phyloP scores from a whole-genome alignment of 805 yeast species.

The Starmerella potacharoeniae region DNA sequence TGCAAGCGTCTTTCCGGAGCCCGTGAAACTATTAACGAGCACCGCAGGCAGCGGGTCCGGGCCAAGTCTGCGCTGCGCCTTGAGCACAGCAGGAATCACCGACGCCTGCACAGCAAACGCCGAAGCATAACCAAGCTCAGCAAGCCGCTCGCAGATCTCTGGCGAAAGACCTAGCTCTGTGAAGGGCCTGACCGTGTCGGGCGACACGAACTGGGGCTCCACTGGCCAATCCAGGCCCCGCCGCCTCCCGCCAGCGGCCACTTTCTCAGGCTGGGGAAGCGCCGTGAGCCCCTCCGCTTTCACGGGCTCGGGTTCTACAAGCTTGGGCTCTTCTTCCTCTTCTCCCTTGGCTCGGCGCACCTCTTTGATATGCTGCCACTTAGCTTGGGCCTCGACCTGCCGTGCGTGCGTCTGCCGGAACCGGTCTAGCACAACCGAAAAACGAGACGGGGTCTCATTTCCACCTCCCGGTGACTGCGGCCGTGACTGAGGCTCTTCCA shows the following conservation, averaged over 20 bases:
- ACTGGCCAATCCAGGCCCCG: constrained; percentile 53
- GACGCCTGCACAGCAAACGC: constrained; percentile 74
- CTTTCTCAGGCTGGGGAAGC: constrained; percentile 66
- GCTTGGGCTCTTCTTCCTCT: constrained; percentile 6
- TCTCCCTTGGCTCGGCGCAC: background rate
- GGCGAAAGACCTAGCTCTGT: constrained; percentile 36
- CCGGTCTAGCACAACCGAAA: constrained; percentile 15
- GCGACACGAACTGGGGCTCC: constrained; percentile 46
- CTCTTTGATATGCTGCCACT: constrained; percentile 2
- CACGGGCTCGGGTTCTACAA: constrained; percentile 13
- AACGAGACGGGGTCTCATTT: background rate
- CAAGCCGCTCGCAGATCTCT: constrained; percentile 38
- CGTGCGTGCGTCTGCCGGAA: constrained; percentile 16
- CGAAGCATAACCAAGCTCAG: constrained; percentile 34
- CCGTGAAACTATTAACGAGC: constrained; percentile 87
- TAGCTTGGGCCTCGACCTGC: background rate
- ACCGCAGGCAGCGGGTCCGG: constrained; percentile 42
- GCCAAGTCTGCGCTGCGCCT: constrained; percentile 27
- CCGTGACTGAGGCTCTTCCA: background rate
- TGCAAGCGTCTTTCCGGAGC: constrained; percentile 91
- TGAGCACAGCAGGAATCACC: constrained; percentile 48
- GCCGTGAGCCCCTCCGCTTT: constrained; percentile 42
- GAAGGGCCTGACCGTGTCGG: constrained; percentile 40
- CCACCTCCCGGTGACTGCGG: background rate
- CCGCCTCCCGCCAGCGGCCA: constrained; percentile 26